Evolutionary conservation across 2,329 filamentous ascomycete genomes (phyloP), one percentile per base, ranked within the genome.

Genomic region (Calonectria henricotiae): DNA sequence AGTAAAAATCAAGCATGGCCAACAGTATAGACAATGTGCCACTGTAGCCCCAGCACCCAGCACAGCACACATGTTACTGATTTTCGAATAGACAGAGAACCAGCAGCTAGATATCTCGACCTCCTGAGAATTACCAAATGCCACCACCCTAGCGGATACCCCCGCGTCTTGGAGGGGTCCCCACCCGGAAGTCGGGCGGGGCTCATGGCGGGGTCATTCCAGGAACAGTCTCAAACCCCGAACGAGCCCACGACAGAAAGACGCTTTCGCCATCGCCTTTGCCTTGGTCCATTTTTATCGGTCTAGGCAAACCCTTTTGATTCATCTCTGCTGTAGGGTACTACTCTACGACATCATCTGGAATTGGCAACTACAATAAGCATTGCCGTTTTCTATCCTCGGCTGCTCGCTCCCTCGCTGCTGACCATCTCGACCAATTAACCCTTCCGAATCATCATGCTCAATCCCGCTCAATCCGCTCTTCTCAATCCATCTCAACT

Each of bases 391-490:
- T 17, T 58, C 20, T 11, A 11, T 39, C 23, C 12, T 11, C 20
- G 6, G 51, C 35, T 25, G 12, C 6, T 58, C n/a, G 51, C 51
- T 23, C 6, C 20, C 6, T 58, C n/a, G 51, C 51, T 23, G 12
- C 20, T 58, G 20, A 41, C 11, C 5, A 46, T 46, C 9, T 23
- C 43, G n/a, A 46, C 12, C 43, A 9, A 46, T 27, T 27, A 9
- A 47, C 27, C n/a, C n/a, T 17, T 25, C 43, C n/a, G 20, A 47
- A 27, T 41, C 51, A 65, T 65, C 39, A 23, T 66, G 51, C 51
- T 66, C 63, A 66, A 66, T 60, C 51, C 15, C 44, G 41, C 63
- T 66, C 63, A 54, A 60, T 47, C 41, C 11, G n/a, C 51, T n/a
- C 32, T 23, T 37, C 51, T 39, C 51, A 58, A 58, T 39, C 12